Percentiles rank a stretch among this genome's conserved stretches.
These are phyloP conservation scores for Diaporthe citrichinensis DNA, from an alignment of 2,329 filamentous ascomycete species.

Conservation along the genomic window DNA sequence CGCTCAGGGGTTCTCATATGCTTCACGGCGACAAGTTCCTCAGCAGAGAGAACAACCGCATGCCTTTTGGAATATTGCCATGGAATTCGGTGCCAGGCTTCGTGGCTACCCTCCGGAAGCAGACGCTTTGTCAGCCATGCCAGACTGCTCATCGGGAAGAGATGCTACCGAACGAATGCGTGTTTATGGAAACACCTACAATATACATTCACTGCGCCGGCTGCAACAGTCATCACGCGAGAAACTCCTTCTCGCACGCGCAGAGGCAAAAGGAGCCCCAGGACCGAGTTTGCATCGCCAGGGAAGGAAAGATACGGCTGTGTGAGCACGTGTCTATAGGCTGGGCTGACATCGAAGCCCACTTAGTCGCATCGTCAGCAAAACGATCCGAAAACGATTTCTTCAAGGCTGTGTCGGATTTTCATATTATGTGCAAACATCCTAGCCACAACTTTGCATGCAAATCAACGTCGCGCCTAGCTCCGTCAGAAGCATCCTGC, in stretches of 20 bases:
- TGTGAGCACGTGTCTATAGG: neutral
- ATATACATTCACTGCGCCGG: neutral
- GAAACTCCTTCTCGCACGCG: neutral
- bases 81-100: neutral
- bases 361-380: neutral
- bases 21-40: neutral
- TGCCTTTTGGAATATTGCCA: neutral
- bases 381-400: neutral
- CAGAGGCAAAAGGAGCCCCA: neutral
- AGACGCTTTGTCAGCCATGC: neutral
- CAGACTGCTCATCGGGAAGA: neutral
- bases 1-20: neutral
- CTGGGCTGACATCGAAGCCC: constrained; percentile 5
- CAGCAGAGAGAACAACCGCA: neutral
- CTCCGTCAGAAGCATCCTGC: neutral
- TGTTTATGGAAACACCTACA: neutral
- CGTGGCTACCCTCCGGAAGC: neutral
- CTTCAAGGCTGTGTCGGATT: neutral
- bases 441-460: constrained; percentile 1
- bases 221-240: neutral
- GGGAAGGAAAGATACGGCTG: neutral
- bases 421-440: neutral
- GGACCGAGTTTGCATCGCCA: neutral
- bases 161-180: neutral
- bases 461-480: neutral